Evolutionary conservation across 371 early-diverging fungal genomes (phyloP), one percentile per base, ranked within the genome.

Genomic region (Furculomyces boomerangus): DNA sequence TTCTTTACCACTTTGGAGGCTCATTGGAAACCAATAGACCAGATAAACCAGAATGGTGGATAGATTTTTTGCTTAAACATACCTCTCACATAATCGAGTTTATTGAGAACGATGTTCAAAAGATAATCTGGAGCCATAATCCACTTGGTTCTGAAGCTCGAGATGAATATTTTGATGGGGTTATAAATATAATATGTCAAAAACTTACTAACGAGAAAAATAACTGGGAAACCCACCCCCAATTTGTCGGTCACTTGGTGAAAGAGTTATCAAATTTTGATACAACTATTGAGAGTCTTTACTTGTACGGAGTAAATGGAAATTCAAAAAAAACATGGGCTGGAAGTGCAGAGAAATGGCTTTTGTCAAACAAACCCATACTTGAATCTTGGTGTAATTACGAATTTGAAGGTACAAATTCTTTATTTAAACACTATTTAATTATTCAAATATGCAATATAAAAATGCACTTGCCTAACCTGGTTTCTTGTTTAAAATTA

Each of bases 41-140:
- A 1, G 90, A 89, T 59, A 88, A 85, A 81, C 88, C 90, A 25
- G 90, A 90, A 64, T 87, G 88, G 90, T 82, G 80, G 59, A 67
- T 90, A 31, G 72, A 75, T 1, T 81, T 83, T 51, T 67, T 81
- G n/a, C 71, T 83, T 18, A 47, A 75, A 71, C 25, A 69, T 76
- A 31, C 74, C 84, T 35, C 71, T 68, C 27, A 78, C 74, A 73
- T 77, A 45, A 62, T 74, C 2, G 60, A 71, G n/a, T 76, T 81
- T 56, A 62, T 83, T 1, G 71, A 74, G 57, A 65, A 69, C 2
- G 72, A 70, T 24, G 67, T 78, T 1, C 81, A 51, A 35, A 18
- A 81, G 45, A 54, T 45, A 16, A 60, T 81, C 1, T 60, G 79
- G 30, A 63, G 75, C 24, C 69, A 68, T 10, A 63, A 70, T 10